These are phyloP conservation scores for Pseudogymnoascus sp. DNA, from an alignment of 2,329 filamentous ascomycete species.

Conservation along the genomic window DNA sequence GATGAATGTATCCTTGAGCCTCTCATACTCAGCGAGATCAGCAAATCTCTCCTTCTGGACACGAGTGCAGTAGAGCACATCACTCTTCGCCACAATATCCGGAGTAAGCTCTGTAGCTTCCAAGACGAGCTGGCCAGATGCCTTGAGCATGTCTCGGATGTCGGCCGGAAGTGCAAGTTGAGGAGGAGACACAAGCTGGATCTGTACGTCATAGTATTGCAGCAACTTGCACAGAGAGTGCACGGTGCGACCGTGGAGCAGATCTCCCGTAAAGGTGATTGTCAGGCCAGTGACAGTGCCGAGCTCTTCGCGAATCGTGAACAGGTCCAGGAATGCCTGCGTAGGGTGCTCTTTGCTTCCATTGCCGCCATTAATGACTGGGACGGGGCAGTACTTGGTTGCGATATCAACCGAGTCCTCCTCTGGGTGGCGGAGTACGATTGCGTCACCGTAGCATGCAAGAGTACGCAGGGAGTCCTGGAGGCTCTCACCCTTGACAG, in stretches of 20 bases:
- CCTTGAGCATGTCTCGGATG: conserved; percentile 62
- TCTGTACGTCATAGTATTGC: conserved; percentile 87
- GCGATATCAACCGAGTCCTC: conserved; percentile 74
- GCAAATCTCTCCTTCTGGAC: conserved; percentile 95
- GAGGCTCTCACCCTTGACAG: conserved; percentile 87
- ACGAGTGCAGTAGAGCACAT: conserved; percentile 94
- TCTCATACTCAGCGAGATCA: conserved; percentile 72
- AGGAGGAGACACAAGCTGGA: conserved; percentile 83
- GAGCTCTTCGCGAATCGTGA: conserved; percentile 95
- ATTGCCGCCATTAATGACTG: conserved; percentile 95
- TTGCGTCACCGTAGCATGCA: conserved; percentile 86
- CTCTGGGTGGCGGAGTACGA: conserved; percentile 90
- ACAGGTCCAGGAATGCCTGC: conserved; percentile 93
- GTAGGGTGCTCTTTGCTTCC: conserved; percentile 94
- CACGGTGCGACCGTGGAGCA: conserved; percentile 86
- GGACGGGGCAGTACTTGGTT: conserved; percentile 78
- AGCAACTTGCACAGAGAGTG: conserved; percentile 93
- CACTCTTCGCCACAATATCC: conserved; percentile 76
- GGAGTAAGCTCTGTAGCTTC: conserved; percentile 75
- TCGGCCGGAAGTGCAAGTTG: conserved; percentile 67
- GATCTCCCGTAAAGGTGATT: conserved; percentile 91
- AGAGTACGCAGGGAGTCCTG: conserved; percentile 91
- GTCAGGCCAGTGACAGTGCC: conserved; percentile 92
- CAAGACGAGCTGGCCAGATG: conserved; percentile 65
- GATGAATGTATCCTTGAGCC: conserved; percentile 78